Conservation (phyloP, 1,139 yeast species). For the Geotrichum phurueaensis region DNA sequence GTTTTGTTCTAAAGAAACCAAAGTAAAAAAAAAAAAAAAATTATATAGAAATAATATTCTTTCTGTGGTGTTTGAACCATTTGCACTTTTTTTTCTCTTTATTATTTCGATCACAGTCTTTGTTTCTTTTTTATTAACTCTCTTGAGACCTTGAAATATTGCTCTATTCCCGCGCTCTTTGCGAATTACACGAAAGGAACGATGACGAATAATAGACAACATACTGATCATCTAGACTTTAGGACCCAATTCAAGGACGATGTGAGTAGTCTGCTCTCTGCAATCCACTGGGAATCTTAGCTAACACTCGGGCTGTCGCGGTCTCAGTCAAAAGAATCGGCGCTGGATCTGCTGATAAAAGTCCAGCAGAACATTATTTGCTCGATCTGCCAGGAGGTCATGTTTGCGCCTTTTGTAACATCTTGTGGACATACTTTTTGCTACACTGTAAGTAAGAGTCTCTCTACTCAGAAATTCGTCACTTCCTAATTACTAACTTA, state of each 20-base stretch:
- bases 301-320: neutral
- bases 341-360: constrained; percentile 18
- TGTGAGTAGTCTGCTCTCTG: neutral
- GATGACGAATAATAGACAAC: neutral
- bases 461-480: neutral
- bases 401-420: constrained; percentile 33
- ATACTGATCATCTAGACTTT: constrained; percentile 1
- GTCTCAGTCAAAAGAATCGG: constrained; percentile 7
- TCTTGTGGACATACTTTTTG: constrained; percentile 37
- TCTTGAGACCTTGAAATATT: neutral
- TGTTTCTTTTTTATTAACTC: neutral
- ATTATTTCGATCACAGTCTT: neutral
- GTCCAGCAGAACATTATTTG: constrained; percentile 28
- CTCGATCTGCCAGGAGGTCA: constrained; percentile 34
- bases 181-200: neutral
- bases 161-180: neutral
- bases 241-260: neutral
- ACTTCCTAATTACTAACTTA: neutral
- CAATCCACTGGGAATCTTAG: neutral
- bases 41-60: neutral
- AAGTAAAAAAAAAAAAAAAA: neutral
- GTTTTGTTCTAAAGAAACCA: neutral
- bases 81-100: neutral
- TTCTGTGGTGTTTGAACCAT: neutral
- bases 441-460: constrained; percentile 24